Conservation (phyloP, 1,284 basidiomycete genomes). For the Ganoderma leucocontextum region DNA sequence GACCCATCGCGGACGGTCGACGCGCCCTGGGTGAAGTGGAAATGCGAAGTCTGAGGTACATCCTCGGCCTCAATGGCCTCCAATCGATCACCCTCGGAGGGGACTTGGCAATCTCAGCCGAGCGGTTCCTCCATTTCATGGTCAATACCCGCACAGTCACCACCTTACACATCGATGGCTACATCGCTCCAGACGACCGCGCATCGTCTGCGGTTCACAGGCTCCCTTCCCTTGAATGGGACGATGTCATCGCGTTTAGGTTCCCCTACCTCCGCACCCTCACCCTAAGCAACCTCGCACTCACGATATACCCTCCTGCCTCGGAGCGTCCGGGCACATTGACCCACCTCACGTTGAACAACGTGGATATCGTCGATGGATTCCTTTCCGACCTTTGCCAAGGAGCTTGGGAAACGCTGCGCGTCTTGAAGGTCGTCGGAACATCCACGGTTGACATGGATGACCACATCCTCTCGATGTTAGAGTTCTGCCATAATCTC, state of each 20-base stretch:
- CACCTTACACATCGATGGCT: slow-evolving; percentile 56
- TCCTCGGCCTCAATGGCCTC: slow-evolving; percentile 53
- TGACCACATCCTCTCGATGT: slow-evolving; percentile 49
- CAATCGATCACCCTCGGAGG: slow-evolving; percentile 54
- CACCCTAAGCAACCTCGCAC: slow-evolving; percentile 51
- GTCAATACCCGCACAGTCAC: slow-evolving; percentile 49
- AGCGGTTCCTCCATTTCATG: slow-evolving; percentile 54
- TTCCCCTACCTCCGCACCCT: slow-evolving; percentile 44
- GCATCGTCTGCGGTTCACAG: slow-evolving; percentile 14
- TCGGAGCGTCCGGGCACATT: slow-evolving; percentile 46
- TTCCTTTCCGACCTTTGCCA: slow-evolving; percentile 50
- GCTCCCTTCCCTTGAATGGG: slow-evolving; percentile 42
- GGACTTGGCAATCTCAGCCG: slow-evolving; percentile 53
- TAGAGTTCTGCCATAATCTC: slow-evolving; percentile 42
- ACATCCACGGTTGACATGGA: slow-evolving; percentile 44
- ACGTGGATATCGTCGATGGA: slow-evolving; percentile 52
- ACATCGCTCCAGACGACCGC: slow-evolving; percentile 20
- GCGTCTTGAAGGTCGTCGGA: slow-evolving; percentile 47
- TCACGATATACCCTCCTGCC: slow-evolving; percentile 50
- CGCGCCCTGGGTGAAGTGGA: slow-evolving; percentile 40
- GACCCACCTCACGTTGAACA: slow-evolving; percentile 50
- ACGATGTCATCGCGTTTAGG: slow-evolving; percentile 41
- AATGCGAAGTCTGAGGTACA: slow-evolving; percentile 48
- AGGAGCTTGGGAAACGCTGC: slow-evolving; percentile 45
- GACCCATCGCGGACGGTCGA: slow-evolving; percentile 40